Evolutionary conservation across 176 grass and related monocot species (phyloP).

Genomic region (Echinochloa phyllopogon): DNA sequence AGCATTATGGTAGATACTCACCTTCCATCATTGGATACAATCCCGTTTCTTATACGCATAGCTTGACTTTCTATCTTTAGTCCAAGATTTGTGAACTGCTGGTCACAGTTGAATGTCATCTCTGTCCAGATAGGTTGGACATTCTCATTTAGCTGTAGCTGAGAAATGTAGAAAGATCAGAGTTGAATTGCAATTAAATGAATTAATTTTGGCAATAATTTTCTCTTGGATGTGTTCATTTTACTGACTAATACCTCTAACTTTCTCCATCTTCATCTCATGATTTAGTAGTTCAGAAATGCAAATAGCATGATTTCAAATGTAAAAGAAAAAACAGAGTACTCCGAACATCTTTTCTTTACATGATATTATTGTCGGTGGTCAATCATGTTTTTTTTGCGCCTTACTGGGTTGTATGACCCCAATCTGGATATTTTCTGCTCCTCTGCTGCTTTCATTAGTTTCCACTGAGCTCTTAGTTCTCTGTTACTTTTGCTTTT

Average conservation of each 20-base stretch:
- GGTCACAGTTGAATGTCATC: conserved; percentile 54
- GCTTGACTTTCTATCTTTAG: conserved; percentile 51
- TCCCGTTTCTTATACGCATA: conserved; percentile 63
- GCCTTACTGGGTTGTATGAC: background rate
- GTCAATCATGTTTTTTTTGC: conserved; percentile 17
- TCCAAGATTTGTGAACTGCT: conserved; percentile 54
- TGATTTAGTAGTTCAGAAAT: conserved; percentile 5
- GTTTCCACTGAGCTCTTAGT: conserved; percentile 1
- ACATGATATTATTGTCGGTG: background rate
- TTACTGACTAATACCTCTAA: conserved; percentile 3
- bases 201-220: background rate
- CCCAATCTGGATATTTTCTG: background rate
- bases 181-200: conserved; percentile 11
- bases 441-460: background rate
- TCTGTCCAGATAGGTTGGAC: conserved; percentile 94
- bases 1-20: conserved; percentile 44
- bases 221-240: conserved; percentile 7
- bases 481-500: conserved; percentile 13
- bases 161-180: conserved; percentile 48
- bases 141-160: conserved; percentile 97
- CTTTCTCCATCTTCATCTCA: conserved; percentile 23
- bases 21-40: conserved; percentile 74
- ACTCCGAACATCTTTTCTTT: background rate
- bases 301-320: conserved; percentile 23
- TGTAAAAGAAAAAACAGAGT: background rate